Base-by-base conservation (phyloP, 2,329 filamentous ascomycete species). In the Colletotrichum sp. region DNA sequence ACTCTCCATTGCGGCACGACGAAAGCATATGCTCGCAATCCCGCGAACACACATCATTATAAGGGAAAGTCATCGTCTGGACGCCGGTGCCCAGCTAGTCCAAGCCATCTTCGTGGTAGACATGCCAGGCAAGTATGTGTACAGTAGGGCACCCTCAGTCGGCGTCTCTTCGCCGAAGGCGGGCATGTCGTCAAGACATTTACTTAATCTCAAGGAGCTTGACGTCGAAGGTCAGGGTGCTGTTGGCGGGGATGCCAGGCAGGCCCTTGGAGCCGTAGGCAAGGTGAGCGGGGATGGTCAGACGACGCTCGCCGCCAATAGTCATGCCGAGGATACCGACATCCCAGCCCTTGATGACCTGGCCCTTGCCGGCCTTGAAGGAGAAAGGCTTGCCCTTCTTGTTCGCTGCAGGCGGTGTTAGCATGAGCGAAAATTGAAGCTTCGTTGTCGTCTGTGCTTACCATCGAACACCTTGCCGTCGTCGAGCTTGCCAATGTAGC, bases 301-400 rank as follows among this genome's bases (percentile, higher is more conserved):
- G 90, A 80, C 97, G 94, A 82, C 97, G 95, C 91, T 99, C 98
- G 82, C 95, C 96, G 82, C 97, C 97, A 80, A 96, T 93, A 80
- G 93, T 90, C 95, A 99, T 98, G 87, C 98, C 98, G 80, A 91
- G 90, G 80, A 99, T 89, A 87, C 97, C 97, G 79, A 99, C 92
- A 85, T 99, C 98, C 98, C 97, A 99, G 80, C 97, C 97, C 91
- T 98, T 97, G 90, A 99, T 99, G 82, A 99, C 98, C 86, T 99
- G 95, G 77, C 96, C 96, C 84, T 93, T 92, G 80, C 97, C 98
- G 77, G 98, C 93, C 90, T 96, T 98, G 92, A 99, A 99, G 80
- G 91, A 91, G 89, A 99, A 99, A 75, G 98, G 96, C 89, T 98
- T 96, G 82, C 97, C 97, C 90, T 98, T 98, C 92, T 99, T 99